phyloP scores from a whole-genome alignment of 2,329 filamentous ascomycete genomes.

The Arthrobotrys pseudoclavata region DNA sequence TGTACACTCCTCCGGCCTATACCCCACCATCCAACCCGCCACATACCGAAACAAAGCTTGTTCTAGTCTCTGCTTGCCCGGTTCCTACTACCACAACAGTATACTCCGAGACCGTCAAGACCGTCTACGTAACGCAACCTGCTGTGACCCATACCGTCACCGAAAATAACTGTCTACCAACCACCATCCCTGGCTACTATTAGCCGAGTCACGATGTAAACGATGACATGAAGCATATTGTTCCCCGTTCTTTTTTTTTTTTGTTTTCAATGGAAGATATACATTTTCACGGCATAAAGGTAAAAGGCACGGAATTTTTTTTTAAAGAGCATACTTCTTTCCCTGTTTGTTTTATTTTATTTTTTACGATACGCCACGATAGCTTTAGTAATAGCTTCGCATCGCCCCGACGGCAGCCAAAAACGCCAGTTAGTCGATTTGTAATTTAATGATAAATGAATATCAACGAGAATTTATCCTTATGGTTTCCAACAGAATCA shows the following conservation, averaged over 20 bases:
- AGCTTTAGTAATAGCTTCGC: neutral
- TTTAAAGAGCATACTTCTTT: too few relatives aligned
- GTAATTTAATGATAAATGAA: conserved; percentile 1
- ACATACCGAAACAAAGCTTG: conserved; percentile 53
- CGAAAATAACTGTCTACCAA: conserved; percentile 20
- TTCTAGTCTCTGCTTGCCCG: conserved; percentile 47
- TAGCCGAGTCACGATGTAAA: neutral
- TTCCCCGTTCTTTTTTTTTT: neutral
- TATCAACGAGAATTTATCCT: neutral
- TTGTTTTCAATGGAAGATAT: neutral
- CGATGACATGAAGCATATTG: neutral
- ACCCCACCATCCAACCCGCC: conserved; percentile 42
- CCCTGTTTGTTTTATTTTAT: neutral
- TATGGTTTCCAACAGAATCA: neutral
- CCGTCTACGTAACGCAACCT: conserved; percentile 52
- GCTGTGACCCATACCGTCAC: conserved; percentile 49
- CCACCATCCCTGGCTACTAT: conserved; percentile 26
- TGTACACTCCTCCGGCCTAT: conserved; percentile 31
- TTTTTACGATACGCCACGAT: neutral
- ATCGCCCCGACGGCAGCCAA: neutral
- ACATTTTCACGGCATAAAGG: neutral
- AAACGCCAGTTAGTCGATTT: neutral
- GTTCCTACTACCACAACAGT: conserved; percentile 39
- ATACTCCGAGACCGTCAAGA: conserved; percentile 29
- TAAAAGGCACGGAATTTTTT: neutral